Percentiles rank a stretch among this genome's conserved stretches.
These are phyloP conservation scores for Coemansia sp. DNA, from an alignment of 192 early-diverging fungal species.

Conservation along the genomic window DNA sequence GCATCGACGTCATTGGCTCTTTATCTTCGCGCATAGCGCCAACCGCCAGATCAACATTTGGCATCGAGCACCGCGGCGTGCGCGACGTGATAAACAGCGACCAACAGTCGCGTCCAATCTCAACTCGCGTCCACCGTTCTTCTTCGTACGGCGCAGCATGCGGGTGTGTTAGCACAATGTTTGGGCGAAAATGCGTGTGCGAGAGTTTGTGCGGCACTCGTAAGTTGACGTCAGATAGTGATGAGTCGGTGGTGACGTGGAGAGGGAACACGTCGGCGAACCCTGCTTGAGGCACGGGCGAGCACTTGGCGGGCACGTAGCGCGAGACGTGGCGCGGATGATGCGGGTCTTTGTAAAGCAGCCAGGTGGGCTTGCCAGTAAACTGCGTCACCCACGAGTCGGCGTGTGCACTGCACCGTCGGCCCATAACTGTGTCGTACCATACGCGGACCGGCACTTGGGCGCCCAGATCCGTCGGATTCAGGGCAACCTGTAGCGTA, in stretches of 20 bases:
- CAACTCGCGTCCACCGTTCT: conserved; percentile 65
- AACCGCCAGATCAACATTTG: conserved; percentile 57
- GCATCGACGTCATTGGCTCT: conserved; percentile 58
- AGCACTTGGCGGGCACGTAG: conserved; percentile 28
- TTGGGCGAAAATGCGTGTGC: conserved; percentile 71
- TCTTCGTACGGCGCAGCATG: conserved; percentile 63
- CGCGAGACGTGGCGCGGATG: conserved; percentile 32
- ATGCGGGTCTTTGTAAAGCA: conserved; percentile 36
- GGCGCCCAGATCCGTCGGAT: conserved; percentile 21
- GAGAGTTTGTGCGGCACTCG: conserved; percentile 54
- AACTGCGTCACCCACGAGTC: conserved; percentile 31
- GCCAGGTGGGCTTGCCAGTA: conserved; percentile 27
- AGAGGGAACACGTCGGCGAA: conserved; percentile 80
- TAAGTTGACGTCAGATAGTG: conserved; percentile 64
- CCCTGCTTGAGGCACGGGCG: conserved; percentile 58
- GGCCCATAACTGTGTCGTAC: conserved; percentile 41
- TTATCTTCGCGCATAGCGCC: conserved; percentile 52
- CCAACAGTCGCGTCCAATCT: conserved; percentile 36
- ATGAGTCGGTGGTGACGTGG: conserved; percentile 60
- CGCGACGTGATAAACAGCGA: conserved; percentile 58
- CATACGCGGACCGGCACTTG: conserved; percentile 29
- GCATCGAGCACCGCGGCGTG: conserved; percentile 63
- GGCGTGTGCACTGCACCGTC: conserved; percentile 28
- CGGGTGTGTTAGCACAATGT: conserved; percentile 61
- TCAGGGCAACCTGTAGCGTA: conserved; percentile 29